phyloP scores from a whole-genome alignment of 192 early-diverging fungal species.

The Linnemannia schmuckeri region DNA sequence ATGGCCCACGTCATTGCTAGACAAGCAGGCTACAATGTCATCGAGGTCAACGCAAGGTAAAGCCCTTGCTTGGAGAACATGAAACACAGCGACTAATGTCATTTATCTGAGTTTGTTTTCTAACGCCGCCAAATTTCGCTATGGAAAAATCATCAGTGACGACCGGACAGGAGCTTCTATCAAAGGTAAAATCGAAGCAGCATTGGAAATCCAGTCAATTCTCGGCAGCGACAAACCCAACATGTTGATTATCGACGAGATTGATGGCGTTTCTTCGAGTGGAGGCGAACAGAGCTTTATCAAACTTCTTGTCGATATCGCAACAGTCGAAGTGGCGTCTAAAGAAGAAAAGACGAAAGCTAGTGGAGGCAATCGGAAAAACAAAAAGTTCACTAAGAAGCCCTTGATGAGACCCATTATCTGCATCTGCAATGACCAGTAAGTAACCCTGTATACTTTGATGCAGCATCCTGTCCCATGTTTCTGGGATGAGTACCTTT shows the following conservation, averaged over 20 bases:
- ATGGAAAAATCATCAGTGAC: conserved; percentile 73
- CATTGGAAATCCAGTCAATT: conserved; percentile 83
- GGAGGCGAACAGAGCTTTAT: conserved; percentile 87
- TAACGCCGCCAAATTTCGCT: conserved; percentile 20
- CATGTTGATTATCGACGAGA: conserved; percentile 94
- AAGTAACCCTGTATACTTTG: conserved; percentile 21
- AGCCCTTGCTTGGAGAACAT: conserved; percentile 4
- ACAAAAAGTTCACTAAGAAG: conserved; percentile 51
- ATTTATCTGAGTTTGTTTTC: neutral
- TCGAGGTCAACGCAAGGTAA: conserved; percentile 93
- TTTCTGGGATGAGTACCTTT: neutral
- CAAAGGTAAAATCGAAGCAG: conserved; percentile 79
- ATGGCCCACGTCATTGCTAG: conserved; percentile 92
- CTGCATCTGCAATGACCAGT: conserved; percentile 98
- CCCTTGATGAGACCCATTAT: conserved; percentile 92
- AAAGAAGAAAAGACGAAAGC: conserved; percentile 20
- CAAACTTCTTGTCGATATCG: conserved; percentile 80
- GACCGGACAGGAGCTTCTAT: conserved; percentile 88
- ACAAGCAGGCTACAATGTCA: conserved; percentile 91
- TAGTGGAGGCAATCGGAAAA: conserved; percentile 24
- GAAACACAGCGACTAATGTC: neutral
- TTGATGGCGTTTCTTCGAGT: conserved; percentile 89
- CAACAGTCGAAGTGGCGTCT: conserved; percentile 50
- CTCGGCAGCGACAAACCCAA: conserved; percentile 77
- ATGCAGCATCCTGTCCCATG: neutral